phyloP scores from a whole-genome alignment of 495 filamentous ascomycete genomes.

The Lichenothelia convexa region DNA sequence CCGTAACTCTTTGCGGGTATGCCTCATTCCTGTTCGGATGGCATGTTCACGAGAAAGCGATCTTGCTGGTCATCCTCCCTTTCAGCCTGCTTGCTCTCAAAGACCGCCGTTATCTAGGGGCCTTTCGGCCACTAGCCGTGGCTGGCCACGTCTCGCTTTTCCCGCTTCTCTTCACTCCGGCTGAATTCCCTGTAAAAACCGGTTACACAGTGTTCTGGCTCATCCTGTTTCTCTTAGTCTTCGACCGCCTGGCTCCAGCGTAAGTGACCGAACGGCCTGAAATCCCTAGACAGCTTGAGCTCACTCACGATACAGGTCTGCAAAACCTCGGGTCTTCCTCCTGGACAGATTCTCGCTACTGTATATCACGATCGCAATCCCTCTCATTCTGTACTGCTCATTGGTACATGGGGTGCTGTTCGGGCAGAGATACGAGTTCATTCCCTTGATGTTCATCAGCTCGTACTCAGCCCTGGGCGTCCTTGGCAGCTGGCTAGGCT shows the following conservation, averaged over 20 bases:
- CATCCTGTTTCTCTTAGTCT: slow-evolving; percentile 63
- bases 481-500: slow-evolving; percentile 89
- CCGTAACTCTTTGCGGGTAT: slow-evolving; percentile 86
- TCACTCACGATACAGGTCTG: slow-evolving; percentile 23
- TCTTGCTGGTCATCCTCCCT: slow-evolving; percentile 83
- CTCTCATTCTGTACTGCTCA: slow-evolving; percentile 76
- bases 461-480: slow-evolving; percentile 91
- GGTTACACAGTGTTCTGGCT: slow-evolving; percentile 90
- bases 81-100: slow-evolving; percentile 88
- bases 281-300: not conserved
- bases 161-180: slow-evolving; percentile 76
- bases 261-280: slow-evolving; percentile 12
- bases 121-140: slow-evolving; percentile 81
- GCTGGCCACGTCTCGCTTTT: slow-evolving; percentile 91
- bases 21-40: slow-evolving; percentile 95
- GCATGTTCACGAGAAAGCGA: slow-evolving; percentile 97
- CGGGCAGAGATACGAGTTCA: slow-evolving; percentile 67
- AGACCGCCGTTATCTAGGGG: slow-evolving; percentile 78
- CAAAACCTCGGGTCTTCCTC: slow-evolving; percentile 57
- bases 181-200: slow-evolving; percentile 84
- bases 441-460: slow-evolving; percentile 94
- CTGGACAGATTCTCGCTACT: slow-evolving; percentile 78
- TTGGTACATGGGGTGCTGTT: slow-evolving; percentile 67
- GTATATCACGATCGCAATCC: slow-evolving; percentile 75
- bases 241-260: slow-evolving; percentile 74